Base-by-base conservation (phyloP, 176 grass and related monocot genomes). In the Chrysopogon serrulatus region DNA sequence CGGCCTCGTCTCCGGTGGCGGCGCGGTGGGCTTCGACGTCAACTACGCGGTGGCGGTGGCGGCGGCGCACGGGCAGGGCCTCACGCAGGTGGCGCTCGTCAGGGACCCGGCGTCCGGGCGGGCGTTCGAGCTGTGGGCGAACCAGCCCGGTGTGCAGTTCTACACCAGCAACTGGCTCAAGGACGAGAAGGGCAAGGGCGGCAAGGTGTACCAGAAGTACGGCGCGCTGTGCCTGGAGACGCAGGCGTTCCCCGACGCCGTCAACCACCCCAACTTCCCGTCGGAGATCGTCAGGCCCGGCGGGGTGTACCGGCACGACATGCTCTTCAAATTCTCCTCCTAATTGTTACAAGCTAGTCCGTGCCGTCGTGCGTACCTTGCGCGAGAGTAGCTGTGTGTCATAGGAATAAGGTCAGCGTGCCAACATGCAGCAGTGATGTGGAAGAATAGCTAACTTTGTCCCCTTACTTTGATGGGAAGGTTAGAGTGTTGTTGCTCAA, bases 121-220 rank as follows among this genome's bases (percentile, higher is more conserved):
- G 35, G 68, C 49, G 30, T 8, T 98, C 19, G 49, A 90, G 77
- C 68, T 98, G 76, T 95, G 89, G 91, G 79, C 93, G 18, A 79
- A 95, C 87, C 96, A 98, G 80, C 91, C 91, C 40, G 96, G 93
- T 0, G 87, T 95, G 74, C 96, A 98, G 85, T 85, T 98, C 82
- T 98, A 98, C 91, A 93, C 96, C 86, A 5, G 65, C 33, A 84
- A 89, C 85, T 78, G 63, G 62, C 27, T 97, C 36, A 81, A 48
- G 6, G 37, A 84, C 44, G 69, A 80, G 36, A 90, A 76, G 54
- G 94, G 94, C 10, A 97, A 93, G 60, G 87, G 32, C 3, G 93
- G 91, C 2, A 64, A 59, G 34, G 48, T 87, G 37, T 95, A 98
- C 80, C 33, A 13, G 74, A 28, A 80, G 75, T 79, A 95, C 70